Evolutionary conservation across 257 asterid genomes (phyloP).

Genomic region (Catharanthus roseus): DNA sequence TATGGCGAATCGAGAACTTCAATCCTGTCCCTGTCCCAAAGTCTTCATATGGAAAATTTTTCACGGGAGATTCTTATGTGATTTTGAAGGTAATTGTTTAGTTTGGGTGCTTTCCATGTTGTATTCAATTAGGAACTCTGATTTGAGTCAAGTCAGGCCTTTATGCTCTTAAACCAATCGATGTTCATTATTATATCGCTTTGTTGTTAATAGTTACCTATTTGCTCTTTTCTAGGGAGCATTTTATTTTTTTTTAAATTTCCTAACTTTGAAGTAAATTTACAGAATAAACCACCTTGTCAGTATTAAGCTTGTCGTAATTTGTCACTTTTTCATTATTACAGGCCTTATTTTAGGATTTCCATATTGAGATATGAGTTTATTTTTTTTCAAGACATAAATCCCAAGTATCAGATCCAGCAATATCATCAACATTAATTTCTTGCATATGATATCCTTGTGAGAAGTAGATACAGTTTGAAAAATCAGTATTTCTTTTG

Average conservation of each 20-base stretch:
- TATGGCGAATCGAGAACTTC: constrained; percentile 88
- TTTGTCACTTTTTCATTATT: background rate
- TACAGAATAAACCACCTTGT: background rate
- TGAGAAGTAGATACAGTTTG: too few relatives aligned
- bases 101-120: background rate
- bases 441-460: too few relatives aligned
- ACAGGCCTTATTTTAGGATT: background rate
- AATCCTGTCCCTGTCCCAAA: constrained; percentile 60
- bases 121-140: background rate
- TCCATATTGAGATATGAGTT: background rate
- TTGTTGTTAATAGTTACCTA: background rate
- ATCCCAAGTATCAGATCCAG: too few relatives aligned
- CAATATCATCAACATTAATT: too few relatives aligned
- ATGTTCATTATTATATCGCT: background rate
- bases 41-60: constrained; percentile 76
- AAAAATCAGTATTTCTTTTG: too few relatives aligned
- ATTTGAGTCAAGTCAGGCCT: background rate
- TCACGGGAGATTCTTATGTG: constrained; percentile 79
- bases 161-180: background rate
- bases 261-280: background rate
- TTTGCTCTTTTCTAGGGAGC: background rate
- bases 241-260: background rate
- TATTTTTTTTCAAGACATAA: background rate
- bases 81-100: constrained; percentile 57
- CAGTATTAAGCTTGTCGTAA: background rate